These are phyloP conservation scores for Dipodascus albidus DNA, from an alignment of 805 yeast genomes.

Conservation along the genomic window DNA sequence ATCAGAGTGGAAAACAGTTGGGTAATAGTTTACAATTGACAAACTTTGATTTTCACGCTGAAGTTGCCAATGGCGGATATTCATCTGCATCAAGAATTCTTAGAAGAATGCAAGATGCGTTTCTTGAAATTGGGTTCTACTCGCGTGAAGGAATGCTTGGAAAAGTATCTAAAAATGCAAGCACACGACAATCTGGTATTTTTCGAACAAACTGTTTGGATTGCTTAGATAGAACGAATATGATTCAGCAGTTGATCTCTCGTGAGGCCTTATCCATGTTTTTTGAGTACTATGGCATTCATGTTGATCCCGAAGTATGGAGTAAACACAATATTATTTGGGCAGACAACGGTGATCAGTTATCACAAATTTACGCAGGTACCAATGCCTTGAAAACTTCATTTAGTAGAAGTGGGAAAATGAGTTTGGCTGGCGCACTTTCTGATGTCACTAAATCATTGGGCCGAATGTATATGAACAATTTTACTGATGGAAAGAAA, in stretches of 20 bases:
- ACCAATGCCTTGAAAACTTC: constrained; percentile 95
- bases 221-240: constrained; percentile 88
- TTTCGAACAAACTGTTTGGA: constrained; percentile 91
- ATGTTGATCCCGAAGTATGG: constrained; percentile 39
- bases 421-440: constrained; percentile 94
- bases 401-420: constrained; percentile 87
- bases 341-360: constrained; percentile 98
- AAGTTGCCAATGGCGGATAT: constrained; percentile 84
- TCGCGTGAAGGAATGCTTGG: constrained; percentile 36
- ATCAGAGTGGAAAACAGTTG: constrained; percentile 26
- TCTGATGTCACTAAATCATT: constrained; percentile 96
- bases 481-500: constrained; percentile 83
- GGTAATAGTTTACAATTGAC: constrained; percentile 41
- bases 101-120: constrained; percentile 49
- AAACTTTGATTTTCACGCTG: constrained; percentile 88
- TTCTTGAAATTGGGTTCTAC: constrained; percentile 75
- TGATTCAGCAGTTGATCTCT: constrained; percentile 68
- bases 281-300: constrained; percentile 34
- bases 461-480: constrained; percentile 88
- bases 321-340: constrained; percentile 76
- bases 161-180: background rate
- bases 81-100: constrained; percentile 66
- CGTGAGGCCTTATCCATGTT: constrained; percentile 45
- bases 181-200: constrained; percentile 67
- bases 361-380: constrained; percentile 92